These are phyloP conservation scores for Lentinula detonsa DNA, from an alignment of 768 basidiomycete genomes.

Conservation along the genomic window DNA sequence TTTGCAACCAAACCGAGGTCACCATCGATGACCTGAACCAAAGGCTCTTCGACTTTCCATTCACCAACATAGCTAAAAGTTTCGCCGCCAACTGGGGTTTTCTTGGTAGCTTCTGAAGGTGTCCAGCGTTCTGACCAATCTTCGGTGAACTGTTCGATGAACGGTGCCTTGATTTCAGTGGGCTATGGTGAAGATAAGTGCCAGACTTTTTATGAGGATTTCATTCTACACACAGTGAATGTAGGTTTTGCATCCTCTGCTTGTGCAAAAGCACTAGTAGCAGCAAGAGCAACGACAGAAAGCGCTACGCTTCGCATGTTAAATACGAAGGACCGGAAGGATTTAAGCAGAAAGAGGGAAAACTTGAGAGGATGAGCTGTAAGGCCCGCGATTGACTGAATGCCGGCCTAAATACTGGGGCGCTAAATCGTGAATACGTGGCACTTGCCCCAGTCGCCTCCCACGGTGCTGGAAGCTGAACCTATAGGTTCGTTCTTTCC, in stretches of 20 bases:
- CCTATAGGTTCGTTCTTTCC: background rate
- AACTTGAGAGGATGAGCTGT: background rate
- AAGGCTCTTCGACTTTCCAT: conserved; percentile 92
- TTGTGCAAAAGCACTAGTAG: conserved; percentile 54
- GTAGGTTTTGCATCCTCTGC: conserved; percentile 58
- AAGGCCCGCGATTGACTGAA: background rate
- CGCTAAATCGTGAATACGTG: background rate
- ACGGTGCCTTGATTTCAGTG: conserved; percentile 77
- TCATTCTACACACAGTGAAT: conserved; percentile 51
- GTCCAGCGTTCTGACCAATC: conserved; percentile 93
- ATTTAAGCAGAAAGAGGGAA: conserved; percentile 24
- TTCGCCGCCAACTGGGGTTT: conserved; percentile 93
- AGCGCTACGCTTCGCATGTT: conserved; percentile 87
- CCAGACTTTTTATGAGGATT: background rate
- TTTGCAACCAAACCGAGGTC: conserved; percentile 94
- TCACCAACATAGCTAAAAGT: conserved; percentile 96
- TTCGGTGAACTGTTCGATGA: conserved; percentile 94
- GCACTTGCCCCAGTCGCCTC: background rate
- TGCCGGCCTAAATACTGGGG: conserved; percentile 4
- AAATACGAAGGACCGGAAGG: conserved; percentile 59
- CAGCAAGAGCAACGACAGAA: conserved; percentile 66
- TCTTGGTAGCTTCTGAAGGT: conserved; percentile 95
- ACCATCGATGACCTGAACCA: conserved; percentile 68
- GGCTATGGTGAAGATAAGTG: conserved; percentile 36
- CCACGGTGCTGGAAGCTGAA: background rate